Conservation (phyloP, 768 basidiomycete genomes). For the Hirschioporus abietinus region DNA sequence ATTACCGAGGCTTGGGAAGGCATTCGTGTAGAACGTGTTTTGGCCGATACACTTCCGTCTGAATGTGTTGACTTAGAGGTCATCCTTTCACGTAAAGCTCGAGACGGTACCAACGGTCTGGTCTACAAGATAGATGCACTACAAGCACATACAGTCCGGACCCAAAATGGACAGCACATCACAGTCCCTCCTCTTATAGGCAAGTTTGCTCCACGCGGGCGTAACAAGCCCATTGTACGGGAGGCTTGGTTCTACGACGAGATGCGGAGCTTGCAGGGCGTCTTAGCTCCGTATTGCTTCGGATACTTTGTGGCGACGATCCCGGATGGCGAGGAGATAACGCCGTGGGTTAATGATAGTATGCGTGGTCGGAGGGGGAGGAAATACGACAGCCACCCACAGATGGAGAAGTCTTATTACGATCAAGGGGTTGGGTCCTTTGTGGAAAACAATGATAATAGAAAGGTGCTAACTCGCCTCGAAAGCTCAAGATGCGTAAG, state of each 20-base stretch:
- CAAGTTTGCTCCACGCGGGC: not conserved
- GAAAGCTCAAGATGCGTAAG: not conserved
- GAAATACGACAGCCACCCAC: too few relatives aligned
- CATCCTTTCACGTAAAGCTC: too few relatives aligned
- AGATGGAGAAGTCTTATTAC: too few relatives aligned
- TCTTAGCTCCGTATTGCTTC: slow-evolving; percentile 6
- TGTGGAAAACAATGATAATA: not conserved
- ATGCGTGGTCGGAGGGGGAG: too few relatives aligned
- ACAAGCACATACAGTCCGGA: too few relatives aligned
- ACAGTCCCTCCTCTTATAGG: not conserved
- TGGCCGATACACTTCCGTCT: too few relatives aligned
- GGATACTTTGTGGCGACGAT: slow-evolving; percentile 4
- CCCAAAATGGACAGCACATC: not conserved
- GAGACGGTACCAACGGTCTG: too few relatives aligned
- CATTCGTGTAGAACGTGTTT: too few relatives aligned
- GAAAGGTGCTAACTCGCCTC: not conserved
- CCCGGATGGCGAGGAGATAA: not conserved
- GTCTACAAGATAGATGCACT: too few relatives aligned
- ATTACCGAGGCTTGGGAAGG: too few relatives aligned
- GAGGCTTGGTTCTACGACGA: slow-evolving; percentile 13
- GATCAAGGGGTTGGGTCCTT: not conserved
- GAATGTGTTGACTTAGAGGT: too few relatives aligned
- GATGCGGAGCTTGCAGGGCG: slow-evolving; percentile 9
- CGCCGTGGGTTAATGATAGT: too few relatives aligned
- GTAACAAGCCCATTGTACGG: slow-evolving; percentile 4